Percentiles rank a stretch among this genome's conserved stretches.
phyloP scores from a whole-genome alignment of 225 moss, liverwort and hornwort species.

The Physcomitrellopsis africana region DNA sequence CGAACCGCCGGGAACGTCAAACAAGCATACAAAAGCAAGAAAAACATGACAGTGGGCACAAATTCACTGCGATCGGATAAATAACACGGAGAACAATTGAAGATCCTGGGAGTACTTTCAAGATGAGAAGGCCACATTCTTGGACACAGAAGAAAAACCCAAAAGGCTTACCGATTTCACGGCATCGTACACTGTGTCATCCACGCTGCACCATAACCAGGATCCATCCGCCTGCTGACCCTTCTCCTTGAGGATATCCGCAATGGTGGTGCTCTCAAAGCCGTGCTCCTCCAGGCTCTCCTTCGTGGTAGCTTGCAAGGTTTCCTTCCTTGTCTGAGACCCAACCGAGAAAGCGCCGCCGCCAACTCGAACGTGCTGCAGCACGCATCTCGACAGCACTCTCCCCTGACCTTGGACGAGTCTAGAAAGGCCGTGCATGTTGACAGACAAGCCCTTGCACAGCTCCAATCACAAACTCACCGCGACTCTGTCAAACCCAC shows the following conservation, averaged over 20 bases:
- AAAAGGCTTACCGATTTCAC: conserved; percentile 76
- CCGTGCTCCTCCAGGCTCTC: conserved; percentile 79
- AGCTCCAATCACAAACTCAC: not conserved
- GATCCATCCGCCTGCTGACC: conserved; percentile 75
- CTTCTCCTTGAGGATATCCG: conserved; percentile 85
- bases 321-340: conserved; percentile 25
- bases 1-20: not conserved
- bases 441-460: conserved; percentile 4
- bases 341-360: conserved; percentile 28
- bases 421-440: conserved; percentile 69
- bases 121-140: not conserved
- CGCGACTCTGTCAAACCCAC: not conserved
- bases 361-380: conserved; percentile 54
- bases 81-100: not conserved
- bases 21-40: not conserved
- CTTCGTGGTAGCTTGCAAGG: conserved; percentile 46
- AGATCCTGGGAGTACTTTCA: not conserved
- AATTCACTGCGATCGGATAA: not conserved
- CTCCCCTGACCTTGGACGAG: conserved; percentile 51
- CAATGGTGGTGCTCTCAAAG: conserved; percentile 89
- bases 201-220: conserved; percentile 89
- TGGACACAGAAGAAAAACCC: not conserved
- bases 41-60: not conserved
- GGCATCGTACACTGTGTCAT: conserved; percentile 89
- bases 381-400: conserved; percentile 45